Conservation (phyloP, 1,284 basidiomycete species). For the Erythrobasidium hasegawianum region DNA sequence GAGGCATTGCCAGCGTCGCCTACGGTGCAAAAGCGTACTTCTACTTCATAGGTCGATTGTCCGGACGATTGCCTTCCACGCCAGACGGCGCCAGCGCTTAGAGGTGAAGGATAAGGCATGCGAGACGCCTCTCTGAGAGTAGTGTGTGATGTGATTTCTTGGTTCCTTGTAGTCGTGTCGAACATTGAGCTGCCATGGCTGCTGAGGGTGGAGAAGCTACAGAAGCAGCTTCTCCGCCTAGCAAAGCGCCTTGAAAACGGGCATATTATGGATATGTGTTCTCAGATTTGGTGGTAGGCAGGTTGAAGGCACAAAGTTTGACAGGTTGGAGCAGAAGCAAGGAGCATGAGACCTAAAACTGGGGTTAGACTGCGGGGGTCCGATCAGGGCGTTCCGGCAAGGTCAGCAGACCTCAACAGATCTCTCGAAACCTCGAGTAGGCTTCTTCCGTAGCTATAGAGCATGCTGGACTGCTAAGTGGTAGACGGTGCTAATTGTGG, state of each 20-base stretch:
- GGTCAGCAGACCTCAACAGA: too few species aligned
- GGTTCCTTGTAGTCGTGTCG: not conserved
- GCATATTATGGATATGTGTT: conserved; percentile 4
- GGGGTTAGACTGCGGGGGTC: too few species aligned
- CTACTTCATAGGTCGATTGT: conserved; percentile 21
- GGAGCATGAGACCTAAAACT: too few species aligned
- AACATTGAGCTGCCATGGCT: conserved; percentile 4
- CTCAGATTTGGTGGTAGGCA: not conserved
- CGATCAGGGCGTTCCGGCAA: too few species aligned
- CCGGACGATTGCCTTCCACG: conserved; percentile 30
- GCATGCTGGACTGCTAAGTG: too few species aligned
- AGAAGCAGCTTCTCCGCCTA: conserved; percentile 35
- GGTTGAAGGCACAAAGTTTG: not conserved
- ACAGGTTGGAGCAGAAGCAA: too few species aligned
- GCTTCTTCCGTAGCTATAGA: too few species aligned
- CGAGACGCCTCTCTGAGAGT: not conserved
- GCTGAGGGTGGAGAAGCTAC: conserved; percentile 7
- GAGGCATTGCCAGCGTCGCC: conserved; percentile 22
- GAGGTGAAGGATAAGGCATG: conserved; percentile 1
- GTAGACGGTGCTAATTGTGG: too few species aligned
- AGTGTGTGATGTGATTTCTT: not conserved
- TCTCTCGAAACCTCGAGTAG: too few species aligned
- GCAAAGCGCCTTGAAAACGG: conserved; percentile 26
- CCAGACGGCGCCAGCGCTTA: conserved; percentile 30
- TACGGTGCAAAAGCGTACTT: conserved; percentile 22